Evolutionary conservation across 2,329 filamentous ascomycete genomes (phyloP), one percentile per base, ranked within the genome.

Genomic region (Aureobasidium sp.): DNA sequence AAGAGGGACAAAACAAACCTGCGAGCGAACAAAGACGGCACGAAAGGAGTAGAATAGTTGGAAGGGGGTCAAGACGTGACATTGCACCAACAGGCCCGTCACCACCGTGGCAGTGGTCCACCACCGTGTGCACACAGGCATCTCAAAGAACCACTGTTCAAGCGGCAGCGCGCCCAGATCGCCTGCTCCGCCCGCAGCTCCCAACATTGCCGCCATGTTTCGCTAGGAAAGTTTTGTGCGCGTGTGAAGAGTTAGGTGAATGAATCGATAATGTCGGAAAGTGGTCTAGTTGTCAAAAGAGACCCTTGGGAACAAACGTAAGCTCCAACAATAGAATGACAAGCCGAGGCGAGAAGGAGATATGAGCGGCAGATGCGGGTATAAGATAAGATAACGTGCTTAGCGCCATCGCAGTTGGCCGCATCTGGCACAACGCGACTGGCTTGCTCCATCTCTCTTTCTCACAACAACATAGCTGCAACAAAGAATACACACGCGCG

Each of bases 71-170:
- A 97, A 80, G 73, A 97, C 87, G 70, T 95, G 87, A 77, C 91
- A 97, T 76, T 97, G 94, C 5, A 97, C 91, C 68, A 97, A 79
- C 17, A 91, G 86, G 68, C 91, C 96, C 12, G 89, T 94, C 63
- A 91, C 79, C 45, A 97, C 86, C 0, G 92, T 96, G 5, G 92
- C 91, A 27, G 91, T 92, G 25, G 94, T 97, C 94, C 94, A 99
- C 87, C 90, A 95, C 65, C 94, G 82, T 41, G 94, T 99, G 76
- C 92, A 96, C 29, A 94, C 86, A 3, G 94, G 94, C 89, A 97
- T 97, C 75, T 99, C 94, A 83, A 91, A 97, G 76, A 97, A 97
- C 94, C 94, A 99, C 68, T 93, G 88, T 76, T 97, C 94, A 8
- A 99, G 82, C 45, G 93, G 94, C 71, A 96, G 81, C 65, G 84